phyloP scores from a whole-genome alignment of 768 basidiomycete genomes.

The Lactarius sp. region DNA sequence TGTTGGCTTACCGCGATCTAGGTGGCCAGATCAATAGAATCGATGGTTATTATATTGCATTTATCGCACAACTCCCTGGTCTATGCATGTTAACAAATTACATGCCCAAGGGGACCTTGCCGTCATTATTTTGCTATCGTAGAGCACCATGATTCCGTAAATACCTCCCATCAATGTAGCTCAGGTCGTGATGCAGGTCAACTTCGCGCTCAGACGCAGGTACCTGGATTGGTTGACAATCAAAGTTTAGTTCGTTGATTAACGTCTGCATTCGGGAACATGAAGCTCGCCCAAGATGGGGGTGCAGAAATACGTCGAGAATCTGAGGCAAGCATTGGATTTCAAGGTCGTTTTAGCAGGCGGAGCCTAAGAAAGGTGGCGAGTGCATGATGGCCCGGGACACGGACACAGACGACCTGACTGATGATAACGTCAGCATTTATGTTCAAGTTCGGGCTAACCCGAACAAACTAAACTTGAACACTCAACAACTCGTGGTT shows the following conservation, averaged over 20 bases:
- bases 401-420: too few relatives aligned
- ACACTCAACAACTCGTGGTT: neutral
- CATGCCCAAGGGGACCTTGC: neutral
- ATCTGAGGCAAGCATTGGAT: too few relatives aligned
- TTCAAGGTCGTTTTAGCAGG: too few relatives aligned
- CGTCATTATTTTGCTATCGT: too few relatives aligned
- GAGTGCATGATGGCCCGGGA: too few relatives aligned
- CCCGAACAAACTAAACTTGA: neutral
- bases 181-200: neutral
- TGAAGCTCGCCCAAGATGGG: too few relatives aligned
- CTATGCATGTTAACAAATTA: neutral
- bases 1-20: neutral
- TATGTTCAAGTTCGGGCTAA: too few relatives aligned
- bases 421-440: too few relatives aligned
- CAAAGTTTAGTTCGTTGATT: neutral
- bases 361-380: too few relatives aligned
- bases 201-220: neutral
- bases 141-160: neutral
- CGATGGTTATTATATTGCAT: neutral
- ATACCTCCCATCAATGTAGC: neutral
- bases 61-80: neutral
- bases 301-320: too few relatives aligned
- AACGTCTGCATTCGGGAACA: too few relatives aligned
- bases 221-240: neutral
- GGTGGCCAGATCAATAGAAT: neutral